These are phyloP conservation scores for Candida pseudoglaebosa DNA, from an alignment of 805 yeast species.

Conservation along the genomic window DNA sequence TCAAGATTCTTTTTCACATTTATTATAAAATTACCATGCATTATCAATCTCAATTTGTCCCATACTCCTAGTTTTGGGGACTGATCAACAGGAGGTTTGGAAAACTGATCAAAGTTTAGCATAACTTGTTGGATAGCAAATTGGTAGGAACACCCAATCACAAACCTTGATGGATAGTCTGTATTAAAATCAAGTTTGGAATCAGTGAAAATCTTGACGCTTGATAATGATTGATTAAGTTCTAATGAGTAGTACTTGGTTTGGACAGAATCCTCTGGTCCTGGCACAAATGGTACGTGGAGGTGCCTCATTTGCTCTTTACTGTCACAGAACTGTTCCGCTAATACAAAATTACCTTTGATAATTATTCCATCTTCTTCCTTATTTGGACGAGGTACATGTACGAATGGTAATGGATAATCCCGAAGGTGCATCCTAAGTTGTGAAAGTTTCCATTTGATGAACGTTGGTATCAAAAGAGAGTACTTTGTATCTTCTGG, in stretches of 20 bases:
- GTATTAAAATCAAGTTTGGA: slow-evolving; percentile 54
- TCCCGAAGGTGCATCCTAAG: slow-evolving; percentile 72
- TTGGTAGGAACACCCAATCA: slow-evolving; percentile 83
- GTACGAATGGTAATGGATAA: slow-evolving; percentile 78
- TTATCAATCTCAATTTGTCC: slow-evolving; percentile 77
- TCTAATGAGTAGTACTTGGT: slow-evolving; percentile 47
- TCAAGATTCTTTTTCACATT: slow-evolving; percentile 46
- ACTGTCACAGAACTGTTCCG: slow-evolving; percentile 56
- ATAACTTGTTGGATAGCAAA: slow-evolving; percentile 81
- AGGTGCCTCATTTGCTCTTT: slow-evolving; percentile 55
- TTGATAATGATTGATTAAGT: slow-evolving; percentile 72
- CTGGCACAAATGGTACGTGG: slow-evolving; percentile 43
- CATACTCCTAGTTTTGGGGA: slow-evolving; percentile 84
- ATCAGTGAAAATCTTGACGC: slow-evolving; percentile 68
- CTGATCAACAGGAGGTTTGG: slow-evolving; percentile 88
- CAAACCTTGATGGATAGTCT: slow-evolving; percentile 55
- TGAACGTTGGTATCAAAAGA: slow-evolving; percentile 58
- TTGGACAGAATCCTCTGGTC: slow-evolving; percentile 4
- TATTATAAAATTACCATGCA: slow-evolving; percentile 68
- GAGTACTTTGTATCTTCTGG: slow-evolving; percentile 71
- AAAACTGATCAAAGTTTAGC: slow-evolving; percentile 73
- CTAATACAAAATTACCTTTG: slow-evolving; percentile 63
- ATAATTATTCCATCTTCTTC: slow-evolving; percentile 26
- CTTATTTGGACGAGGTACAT: slow-evolving; percentile 51
- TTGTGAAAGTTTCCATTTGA: slow-evolving; percentile 57